Percentiles rank a stretch among this genome's conserved stretches.
phyloP scores from a whole-genome alignment of 2,329 filamentous ascomycete species.

The Sphaerulina populicola region DNA sequence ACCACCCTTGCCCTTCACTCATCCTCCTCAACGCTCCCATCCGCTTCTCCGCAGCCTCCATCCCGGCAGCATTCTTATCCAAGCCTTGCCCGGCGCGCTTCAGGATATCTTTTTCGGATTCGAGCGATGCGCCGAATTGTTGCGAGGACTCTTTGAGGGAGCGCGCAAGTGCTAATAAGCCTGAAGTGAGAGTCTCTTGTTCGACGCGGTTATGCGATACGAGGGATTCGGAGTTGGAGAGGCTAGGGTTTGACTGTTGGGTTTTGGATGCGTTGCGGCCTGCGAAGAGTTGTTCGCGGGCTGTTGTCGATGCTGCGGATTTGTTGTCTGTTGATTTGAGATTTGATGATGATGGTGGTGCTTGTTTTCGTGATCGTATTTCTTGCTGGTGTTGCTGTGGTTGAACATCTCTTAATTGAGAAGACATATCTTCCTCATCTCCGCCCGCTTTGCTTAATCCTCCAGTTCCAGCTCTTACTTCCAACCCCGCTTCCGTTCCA shows the following conservation, averaged over 20 bases:
- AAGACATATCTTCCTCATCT: too few species aligned
- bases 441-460: not conserved
- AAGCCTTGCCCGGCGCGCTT: constrained; percentile 64
- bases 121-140: constrained; percentile 62
- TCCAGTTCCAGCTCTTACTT: constrained; percentile 13
- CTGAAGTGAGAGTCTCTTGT: constrained; percentile 73
- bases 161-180: constrained; percentile 70
- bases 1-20: constrained; percentile 84
- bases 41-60: constrained; percentile 65
- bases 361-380: constrained; percentile 23
- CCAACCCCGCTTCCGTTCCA: constrained; percentile 23
- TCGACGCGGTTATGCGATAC: constrained; percentile 70
- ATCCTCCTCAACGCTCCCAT: constrained; percentile 72
- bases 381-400: constrained; percentile 16
- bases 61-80: constrained; percentile 64
- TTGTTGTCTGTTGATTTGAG: constrained; percentile 23
- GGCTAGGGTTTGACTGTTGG: constrained; percentile 9
- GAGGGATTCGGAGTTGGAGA: constrained; percentile 52
- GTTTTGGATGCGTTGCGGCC: constrained; percentile 17
- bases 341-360: not conserved
- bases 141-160: constrained; percentile 68
- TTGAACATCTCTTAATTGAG: constrained; percentile 4
- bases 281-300: constrained; percentile 34
- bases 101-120: constrained; percentile 65
- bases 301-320: constrained; percentile 30